Evolutionary conservation across 78 protist genomes (phyloP).

Genomic region (Monosiga brevicollis): DNA sequence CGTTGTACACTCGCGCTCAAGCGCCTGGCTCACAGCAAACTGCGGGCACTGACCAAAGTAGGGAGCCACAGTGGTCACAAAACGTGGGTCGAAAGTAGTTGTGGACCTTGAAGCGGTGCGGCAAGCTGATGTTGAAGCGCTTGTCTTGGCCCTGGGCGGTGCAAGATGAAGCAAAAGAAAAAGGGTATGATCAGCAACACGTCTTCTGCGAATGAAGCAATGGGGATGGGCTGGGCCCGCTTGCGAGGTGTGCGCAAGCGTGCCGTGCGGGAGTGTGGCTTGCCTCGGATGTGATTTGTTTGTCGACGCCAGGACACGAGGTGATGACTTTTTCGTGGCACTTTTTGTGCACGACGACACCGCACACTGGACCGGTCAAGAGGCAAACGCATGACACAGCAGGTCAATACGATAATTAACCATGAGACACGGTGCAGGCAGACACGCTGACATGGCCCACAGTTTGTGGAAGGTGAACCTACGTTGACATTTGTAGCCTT

Average conservation of each 20-base stretch:
- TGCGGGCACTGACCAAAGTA: no score
- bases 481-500: neutral
- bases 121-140: neutral
- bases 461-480: neutral
- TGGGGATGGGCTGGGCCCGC: no score
- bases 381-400: neutral
- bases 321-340: slow-evolving; percentile 17
- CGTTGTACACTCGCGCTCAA: no score
- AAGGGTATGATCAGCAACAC: no score
- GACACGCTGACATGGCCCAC: no score
- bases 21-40: no score
- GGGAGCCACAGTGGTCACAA: slow-evolving; percentile 45
- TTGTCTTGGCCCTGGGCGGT: neutral
- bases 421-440: neutral
- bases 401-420: neutral
- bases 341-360: slow-evolving; percentile 23
- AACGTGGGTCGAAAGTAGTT: slow-evolving; percentile 31
- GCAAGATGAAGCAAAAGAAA: no score
- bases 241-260: no score
- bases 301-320: neutral
- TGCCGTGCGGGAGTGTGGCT: no score
- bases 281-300: no score
- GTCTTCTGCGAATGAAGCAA: no score
- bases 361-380: neutral
- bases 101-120: slow-evolving; percentile 22